Conservation (phyloP, 176 grass and related monocot genomes). For the Paspalum notatum region DNA sequence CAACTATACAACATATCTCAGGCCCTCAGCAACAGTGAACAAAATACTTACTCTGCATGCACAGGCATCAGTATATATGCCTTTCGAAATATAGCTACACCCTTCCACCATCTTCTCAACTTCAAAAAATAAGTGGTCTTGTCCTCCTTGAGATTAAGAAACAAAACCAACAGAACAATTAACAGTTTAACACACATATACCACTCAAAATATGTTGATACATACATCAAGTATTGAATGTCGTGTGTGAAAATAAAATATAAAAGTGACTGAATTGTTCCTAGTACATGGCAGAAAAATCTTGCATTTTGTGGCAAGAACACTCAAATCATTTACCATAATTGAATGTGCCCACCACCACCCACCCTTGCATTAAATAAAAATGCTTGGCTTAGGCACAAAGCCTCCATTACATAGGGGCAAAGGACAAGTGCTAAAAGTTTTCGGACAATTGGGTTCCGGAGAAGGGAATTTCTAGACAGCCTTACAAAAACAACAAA, state of each 20-base stretch:
- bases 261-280: background rate
- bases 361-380: background rate
- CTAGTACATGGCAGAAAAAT: background rate
- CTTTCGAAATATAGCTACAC: conserved; percentile 79
- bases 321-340: conserved; percentile 1
- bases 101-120: conserved; percentile 97
- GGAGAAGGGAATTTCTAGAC: too few species aligned
- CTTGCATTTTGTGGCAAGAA: background rate
- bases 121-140: conserved; percentile 66
- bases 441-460: too few species aligned
- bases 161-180: conserved; percentile 13
- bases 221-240: conserved; percentile 11
- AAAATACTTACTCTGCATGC: conserved; percentile 81
- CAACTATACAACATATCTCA: background rate
- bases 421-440: too few species aligned
- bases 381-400: background rate
- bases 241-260: too few species aligned
- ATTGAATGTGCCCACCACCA: background rate
- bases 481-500: too few species aligned
- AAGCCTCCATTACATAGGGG: too few species aligned
- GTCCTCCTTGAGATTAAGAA: conserved; percentile 59
- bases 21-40: background rate
- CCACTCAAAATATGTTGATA: conserved; percentile 10
- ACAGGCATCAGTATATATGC: conserved; percentile 87
- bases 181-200: background rate